phyloP scores from a whole-genome alignment of 495 filamentous ascomycete genomes.

The Lasiosphaeria ovina region DNA sequence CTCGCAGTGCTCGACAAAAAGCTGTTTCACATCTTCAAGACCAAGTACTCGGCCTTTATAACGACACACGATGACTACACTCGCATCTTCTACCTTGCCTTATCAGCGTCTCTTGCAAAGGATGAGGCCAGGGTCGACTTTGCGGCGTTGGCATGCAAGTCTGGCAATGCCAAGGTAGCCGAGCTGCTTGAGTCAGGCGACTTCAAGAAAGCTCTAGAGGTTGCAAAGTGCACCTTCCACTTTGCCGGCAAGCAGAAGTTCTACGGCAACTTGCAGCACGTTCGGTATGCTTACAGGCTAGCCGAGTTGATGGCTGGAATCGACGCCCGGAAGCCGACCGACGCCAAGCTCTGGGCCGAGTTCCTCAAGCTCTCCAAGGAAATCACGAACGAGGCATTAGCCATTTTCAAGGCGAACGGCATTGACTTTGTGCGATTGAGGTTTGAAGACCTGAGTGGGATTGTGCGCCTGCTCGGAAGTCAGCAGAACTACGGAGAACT shows the following conservation, averaged over 20 bases:
- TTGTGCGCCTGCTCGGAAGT: slow-evolving; percentile 56
- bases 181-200: slow-evolving; percentile 40
- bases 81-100: slow-evolving; percentile 50
- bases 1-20: slow-evolving; percentile 51
- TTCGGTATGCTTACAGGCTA: slow-evolving; percentile 55
- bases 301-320: slow-evolving; percentile 53
- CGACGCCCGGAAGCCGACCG: slow-evolving; percentile 39
- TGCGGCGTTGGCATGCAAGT: slow-evolving; percentile 20
- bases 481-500: slow-evolving; percentile 60
- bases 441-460: slow-evolving; percentile 52
- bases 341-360: slow-evolving; percentile 41
- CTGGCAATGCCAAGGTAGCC: slow-evolving; percentile 24
- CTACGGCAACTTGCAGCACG: slow-evolving; percentile 46
- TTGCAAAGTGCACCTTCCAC: slow-evolving; percentile 53
- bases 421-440: slow-evolving; percentile 53
- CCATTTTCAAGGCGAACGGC: slow-evolving; percentile 46
- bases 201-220: slow-evolving; percentile 52
- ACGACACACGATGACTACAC: slow-evolving; percentile 37
- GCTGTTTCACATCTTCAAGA: slow-evolving; percentile 56
- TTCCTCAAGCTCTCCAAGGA: slow-evolving; percentile 55
- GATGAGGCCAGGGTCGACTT: slow-evolving; percentile 32
- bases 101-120: slow-evolving; percentile 46
- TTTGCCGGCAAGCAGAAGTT: slow-evolving; percentile 56
- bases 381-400: slow-evolving; percentile 52
- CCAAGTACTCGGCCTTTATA: slow-evolving; percentile 45